phyloP scores from a whole-genome alignment of 2,329 filamentous ascomycete genomes.

The Sporothrix pseudoabietina region DNA sequence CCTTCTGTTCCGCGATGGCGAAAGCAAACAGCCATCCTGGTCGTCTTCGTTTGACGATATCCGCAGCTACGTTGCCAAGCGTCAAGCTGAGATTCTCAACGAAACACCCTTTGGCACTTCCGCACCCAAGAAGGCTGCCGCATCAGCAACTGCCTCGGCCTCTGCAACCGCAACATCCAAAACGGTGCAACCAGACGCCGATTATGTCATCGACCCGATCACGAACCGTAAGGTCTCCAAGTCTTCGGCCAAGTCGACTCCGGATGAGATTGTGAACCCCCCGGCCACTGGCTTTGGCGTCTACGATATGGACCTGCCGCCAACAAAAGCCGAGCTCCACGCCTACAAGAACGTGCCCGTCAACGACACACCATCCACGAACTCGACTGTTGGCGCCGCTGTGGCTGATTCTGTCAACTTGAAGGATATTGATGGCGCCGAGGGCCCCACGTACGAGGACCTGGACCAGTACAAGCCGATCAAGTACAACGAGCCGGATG shows the following conservation, averaged over 20 bases:
- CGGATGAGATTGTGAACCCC: conserved; percentile 35
- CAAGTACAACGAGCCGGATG: conserved; percentile 33
- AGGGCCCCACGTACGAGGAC: conserved; percentile 28
- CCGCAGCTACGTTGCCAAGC: conserved; percentile 41
- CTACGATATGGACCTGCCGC: conserved; percentile 27
- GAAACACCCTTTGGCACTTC: conserved; percentile 17
- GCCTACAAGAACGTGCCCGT: conserved; percentile 39
- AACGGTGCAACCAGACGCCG: conserved; percentile 34
- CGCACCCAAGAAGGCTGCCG: neutral
- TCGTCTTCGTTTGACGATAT: conserved; percentile 42
- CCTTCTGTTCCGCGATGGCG: conserved; percentile 44
- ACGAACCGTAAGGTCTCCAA: conserved; percentile 56
- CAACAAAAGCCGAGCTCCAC: conserved; percentile 41
- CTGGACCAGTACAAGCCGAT: conserved; percentile 42
- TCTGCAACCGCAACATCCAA: conserved; percentile 26
- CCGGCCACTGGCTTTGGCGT: conserved; percentile 31
- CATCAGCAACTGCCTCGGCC: neutral
- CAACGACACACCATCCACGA: conserved; percentile 17
- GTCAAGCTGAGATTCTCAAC: conserved; percentile 31
- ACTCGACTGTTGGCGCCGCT: neutral
- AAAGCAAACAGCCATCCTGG: conserved; percentile 38
- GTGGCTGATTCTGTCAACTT: neutral
- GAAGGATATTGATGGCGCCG: neutral
- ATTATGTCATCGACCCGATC: conserved; percentile 59
- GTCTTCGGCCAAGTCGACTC: conserved; percentile 34